Percentiles rank a stretch among this genome's conserved stretches.
phyloP scores from a whole-genome alignment of 2,329 filamentous ascomycete genomes.

The Reticulascus tulasneorum region DNA sequence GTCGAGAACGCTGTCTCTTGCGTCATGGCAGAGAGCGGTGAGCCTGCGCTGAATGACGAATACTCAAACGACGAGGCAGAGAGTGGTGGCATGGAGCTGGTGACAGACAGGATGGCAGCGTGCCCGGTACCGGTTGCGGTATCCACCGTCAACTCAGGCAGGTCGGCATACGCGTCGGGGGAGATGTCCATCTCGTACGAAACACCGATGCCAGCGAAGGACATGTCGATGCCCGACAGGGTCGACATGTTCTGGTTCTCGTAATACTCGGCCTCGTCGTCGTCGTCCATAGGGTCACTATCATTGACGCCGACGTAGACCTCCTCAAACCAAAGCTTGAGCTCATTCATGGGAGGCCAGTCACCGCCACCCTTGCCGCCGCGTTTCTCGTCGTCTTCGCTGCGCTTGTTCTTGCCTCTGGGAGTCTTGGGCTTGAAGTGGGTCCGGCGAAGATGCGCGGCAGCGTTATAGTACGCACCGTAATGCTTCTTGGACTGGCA shows the following conservation, averaged over 20 bases:
- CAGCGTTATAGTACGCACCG: slow-evolving; percentile 90
- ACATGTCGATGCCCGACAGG: slow-evolving; percentile 5
- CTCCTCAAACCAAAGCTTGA: slow-evolving; percentile 59
- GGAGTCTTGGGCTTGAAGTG: slow-evolving; percentile 71
- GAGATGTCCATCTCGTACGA: slow-evolving; percentile 10
- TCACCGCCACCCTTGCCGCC: slow-evolving; percentile 52
- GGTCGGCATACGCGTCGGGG: slow-evolving; percentile 5
- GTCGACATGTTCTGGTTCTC: slow-evolving; percentile 17
- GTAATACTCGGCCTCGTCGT: slow-evolving; percentile 24
- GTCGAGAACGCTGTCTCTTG: slow-evolving; percentile 13
- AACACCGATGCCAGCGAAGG: slow-evolving; percentile 12
- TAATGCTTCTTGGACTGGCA: slow-evolving; percentile 77
- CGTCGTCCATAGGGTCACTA: slow-evolving; percentile 28
- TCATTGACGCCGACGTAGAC: slow-evolving; percentile 40
- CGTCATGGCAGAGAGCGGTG: slow-evolving; percentile 11
- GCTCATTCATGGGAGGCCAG: slow-evolving; percentile 52
- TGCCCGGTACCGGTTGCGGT: slow-evolving; percentile 7
- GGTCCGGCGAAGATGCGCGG: slow-evolving; percentile 79
- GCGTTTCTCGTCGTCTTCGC: slow-evolving; percentile 42
- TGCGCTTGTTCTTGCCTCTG: slow-evolving; percentile 37
- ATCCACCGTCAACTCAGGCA: slow-evolving; percentile 11
- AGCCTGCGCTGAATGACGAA: slow-evolving; percentile 8
- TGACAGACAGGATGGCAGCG: slow-evolving; percentile 8
- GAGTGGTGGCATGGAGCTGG: slow-evolving; percentile 10
- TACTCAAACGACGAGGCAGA: slow-evolving; percentile 10